Evolutionary conservation across 768 basidiomycete species (phyloP), one percentile per base, ranked within the genome.

Genomic region (Fomitopsis serialis): DNA sequence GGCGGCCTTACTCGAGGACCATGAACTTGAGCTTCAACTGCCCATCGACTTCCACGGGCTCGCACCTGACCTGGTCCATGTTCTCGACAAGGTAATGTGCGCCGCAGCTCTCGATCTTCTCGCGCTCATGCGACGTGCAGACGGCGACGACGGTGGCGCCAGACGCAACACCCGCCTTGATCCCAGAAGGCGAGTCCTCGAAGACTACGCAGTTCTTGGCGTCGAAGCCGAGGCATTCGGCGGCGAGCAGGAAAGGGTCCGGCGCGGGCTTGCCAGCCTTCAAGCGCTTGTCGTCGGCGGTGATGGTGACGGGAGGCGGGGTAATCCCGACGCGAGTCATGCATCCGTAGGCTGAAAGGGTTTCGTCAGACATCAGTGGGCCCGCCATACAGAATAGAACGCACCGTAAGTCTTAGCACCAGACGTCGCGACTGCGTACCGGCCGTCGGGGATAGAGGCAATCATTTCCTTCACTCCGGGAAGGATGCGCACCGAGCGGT

Each of bases 91-190:
- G 61, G 56, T 69, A 81, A 59, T 82, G 81, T 3, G 81, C 81
- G 40, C 81, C 80, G 45, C 78, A 78, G 53, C 74, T 70, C 59
- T 78, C 74, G 44, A 82, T 78, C 61, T 80, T 72, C 23, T 68
- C 60, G 50, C 84, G 70, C 59, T 80, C 75, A 61, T 90, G 88
- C 49, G 78, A 81, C 8, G 89, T 91, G 72, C 86, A 88, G 10
- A 89, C 76, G 4, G 88, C 89, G 37, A 91, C 74, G 22, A 88
- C 87, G 10, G 76, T 84, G 10, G 85, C 82, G 29, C 89, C 89
- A 27, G 83, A 80, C 0, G 87, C 87, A 27, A 86, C 78, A 10
- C 88, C 89, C 0, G 86, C 80, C 24, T 74, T 72, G 63, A 92
- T 83, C n/a, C 86, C 78, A 49, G 74, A 75, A 25, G 81, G 76